These are phyloP conservation scores for Kwoniella pini DNA, from an alignment of 768 basidiomycete genomes.

Conservation along the genomic window DNA sequence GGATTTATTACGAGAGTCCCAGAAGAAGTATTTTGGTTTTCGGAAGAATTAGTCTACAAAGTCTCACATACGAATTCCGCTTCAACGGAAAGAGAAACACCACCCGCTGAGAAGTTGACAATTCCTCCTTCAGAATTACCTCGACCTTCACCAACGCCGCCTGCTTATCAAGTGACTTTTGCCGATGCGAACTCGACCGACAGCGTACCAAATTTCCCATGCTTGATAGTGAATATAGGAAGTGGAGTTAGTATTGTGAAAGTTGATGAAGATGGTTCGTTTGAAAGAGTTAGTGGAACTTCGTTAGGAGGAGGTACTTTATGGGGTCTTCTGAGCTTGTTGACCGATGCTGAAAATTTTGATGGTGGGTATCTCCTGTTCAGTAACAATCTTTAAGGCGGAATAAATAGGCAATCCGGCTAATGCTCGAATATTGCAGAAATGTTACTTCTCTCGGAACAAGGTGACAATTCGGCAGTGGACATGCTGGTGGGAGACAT, in stretches of 20 bases:
- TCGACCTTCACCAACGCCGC: constrained; percentile 87
- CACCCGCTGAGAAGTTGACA: constrained; percentile 25
- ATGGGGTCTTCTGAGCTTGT: constrained; percentile 89
- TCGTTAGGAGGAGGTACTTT: constrained; percentile 95
- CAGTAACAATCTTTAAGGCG: too few relatives aligned
- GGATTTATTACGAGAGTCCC: constrained; percentile 95
- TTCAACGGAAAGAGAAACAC: constrained; percentile 1
- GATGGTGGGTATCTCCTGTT: constrained; percentile 73
- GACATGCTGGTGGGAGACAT: constrained; percentile 99
- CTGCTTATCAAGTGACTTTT: constrained; percentile 83
- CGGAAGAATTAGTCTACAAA: constrained; percentile 86
- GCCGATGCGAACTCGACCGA: constrained; percentile 58
- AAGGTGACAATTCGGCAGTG: constrained; percentile 87
- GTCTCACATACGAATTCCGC: constrained; percentile 55
- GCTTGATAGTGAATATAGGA: constrained; percentile 95
- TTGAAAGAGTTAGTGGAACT: constrained; percentile 95
- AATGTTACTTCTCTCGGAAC: constrained; percentile 91
- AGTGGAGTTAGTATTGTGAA: constrained; percentile 97
- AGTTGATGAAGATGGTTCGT: constrained; percentile 90
- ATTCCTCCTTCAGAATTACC: constrained; percentile 60
- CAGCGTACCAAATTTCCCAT: constrained; percentile 77
- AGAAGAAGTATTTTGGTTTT: constrained; percentile 97
- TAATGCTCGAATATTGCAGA: constrained; percentile 61
- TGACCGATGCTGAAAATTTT: constrained; percentile 93
- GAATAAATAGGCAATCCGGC: too few relatives aligned